Evolutionary conservation across 2,329 filamentous ascomycete genomes (phyloP).

Genomic region (Chlorencoelia australis): DNA sequence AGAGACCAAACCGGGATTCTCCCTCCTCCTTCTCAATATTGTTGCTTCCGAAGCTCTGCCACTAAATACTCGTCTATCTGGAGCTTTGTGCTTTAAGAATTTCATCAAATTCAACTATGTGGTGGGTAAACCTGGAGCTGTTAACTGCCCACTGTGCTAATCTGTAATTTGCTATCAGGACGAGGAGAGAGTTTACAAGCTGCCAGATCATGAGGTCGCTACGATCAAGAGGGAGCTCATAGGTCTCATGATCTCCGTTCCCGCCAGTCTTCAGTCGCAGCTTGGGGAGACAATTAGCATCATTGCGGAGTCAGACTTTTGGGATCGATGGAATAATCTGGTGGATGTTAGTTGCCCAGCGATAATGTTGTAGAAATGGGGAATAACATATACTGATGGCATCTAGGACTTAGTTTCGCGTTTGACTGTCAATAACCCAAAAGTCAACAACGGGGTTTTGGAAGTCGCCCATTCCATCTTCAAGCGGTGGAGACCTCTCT

Average conservation of each 20-base stretch:
- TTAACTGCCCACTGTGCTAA: conserved; percentile 9
- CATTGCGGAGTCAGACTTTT: conserved; percentile 97
- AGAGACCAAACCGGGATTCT: conserved; percentile 79
- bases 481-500: conserved; percentile 87
- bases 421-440: conserved; percentile 70
- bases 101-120: conserved; percentile 93
- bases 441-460: conserved; percentile 85
- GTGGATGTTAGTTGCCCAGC: conserved; percentile 52
- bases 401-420: conserved; percentile 74
- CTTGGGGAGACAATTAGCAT: conserved; percentile 93
- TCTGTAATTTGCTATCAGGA: conserved; percentile 48
- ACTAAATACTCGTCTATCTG: conserved; percentile 71
- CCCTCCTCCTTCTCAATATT: conserved; percentile 79
- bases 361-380: background rate
- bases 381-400: conserved; percentile 9
- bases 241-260: conserved; percentile 90
- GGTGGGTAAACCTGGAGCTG: conserved; percentile 35
- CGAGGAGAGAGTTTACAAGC: conserved; percentile 88
- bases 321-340: conserved; percentile 90
- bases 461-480: conserved; percentile 99
- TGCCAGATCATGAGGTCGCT: conserved; percentile 69
- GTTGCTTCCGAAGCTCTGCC: conserved; percentile 67
- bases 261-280: conserved; percentile 79
- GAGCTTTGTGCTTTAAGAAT: conserved; percentile 96
- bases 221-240: conserved; percentile 94